Evolutionary conservation across 2,329 filamentous ascomycete species (phyloP).

Genomic region (Nemania bipapillata): DNA sequence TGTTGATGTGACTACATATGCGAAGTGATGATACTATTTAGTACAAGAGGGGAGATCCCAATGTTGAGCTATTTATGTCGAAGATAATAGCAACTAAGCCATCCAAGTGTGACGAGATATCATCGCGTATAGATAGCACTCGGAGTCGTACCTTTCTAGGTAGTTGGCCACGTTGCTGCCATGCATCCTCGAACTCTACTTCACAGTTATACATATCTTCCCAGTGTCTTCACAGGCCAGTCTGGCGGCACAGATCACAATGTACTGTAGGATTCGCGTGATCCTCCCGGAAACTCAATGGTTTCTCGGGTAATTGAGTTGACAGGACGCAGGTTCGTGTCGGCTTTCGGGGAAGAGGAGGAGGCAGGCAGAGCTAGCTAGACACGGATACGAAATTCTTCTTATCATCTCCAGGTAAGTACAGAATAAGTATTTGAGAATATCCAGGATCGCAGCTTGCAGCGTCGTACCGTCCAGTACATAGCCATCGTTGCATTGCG

Average conservation of each 20-base stretch:
- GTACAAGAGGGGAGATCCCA: not conserved
- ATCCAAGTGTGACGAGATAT: slow-evolving; percentile 25
- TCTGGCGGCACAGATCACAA: slow-evolving; percentile 7
- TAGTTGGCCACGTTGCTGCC: slow-evolving; percentile 27
- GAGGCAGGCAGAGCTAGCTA: not conserved
- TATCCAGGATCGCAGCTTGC: slow-evolving; percentile 7
- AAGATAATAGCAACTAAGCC: not conserved
- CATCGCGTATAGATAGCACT: slow-evolving; percentile 5
- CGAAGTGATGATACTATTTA: slow-evolving; percentile 22
- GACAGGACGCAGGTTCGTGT: not conserved
- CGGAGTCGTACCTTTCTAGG: slow-evolving; percentile 2
- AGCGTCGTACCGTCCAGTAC: slow-evolving; percentile 18
- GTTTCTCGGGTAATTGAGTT: slow-evolving; percentile 8
- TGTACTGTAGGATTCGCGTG: slow-evolving; percentile 31
- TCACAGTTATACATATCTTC: not conserved
- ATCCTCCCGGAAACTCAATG: slow-evolving; percentile 22
- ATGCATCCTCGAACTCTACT: slow-evolving; percentile 17
- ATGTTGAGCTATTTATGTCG: slow-evolving; percentile 22
- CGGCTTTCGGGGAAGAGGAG: not conserved
- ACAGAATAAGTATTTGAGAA: slow-evolving; percentile 1
- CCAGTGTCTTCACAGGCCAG: slow-evolving; percentile 6
- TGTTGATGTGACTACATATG: slow-evolving; percentile 31
- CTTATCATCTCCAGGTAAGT: not conserved
- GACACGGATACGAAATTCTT: slow-evolving; percentile 2
- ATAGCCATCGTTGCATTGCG: slow-evolving; percentile 23